These are phyloP conservation scores for Chrysoporthe austroafricana DNA, from an alignment of 2,329 filamentous ascomycete genomes.

Conservation along the genomic window DNA sequence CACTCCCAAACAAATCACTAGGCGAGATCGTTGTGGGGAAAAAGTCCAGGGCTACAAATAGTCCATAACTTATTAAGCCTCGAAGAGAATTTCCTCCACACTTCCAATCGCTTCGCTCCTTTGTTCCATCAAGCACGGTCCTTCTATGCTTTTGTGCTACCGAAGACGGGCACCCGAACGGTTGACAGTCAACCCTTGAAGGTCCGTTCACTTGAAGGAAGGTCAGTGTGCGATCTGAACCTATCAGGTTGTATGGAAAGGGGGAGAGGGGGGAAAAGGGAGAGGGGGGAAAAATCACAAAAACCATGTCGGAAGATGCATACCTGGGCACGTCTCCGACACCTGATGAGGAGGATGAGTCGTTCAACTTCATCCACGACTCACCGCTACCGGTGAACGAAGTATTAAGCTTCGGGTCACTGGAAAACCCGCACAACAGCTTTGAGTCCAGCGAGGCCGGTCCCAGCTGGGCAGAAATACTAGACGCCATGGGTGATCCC, in stretches of 20 bases:
- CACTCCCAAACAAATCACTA: background rate
- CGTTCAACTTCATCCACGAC: background rate
- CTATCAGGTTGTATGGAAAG: background rate
- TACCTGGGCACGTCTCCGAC: background rate
- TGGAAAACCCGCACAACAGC: background rate
- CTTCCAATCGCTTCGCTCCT: background rate
- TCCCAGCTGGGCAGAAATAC: background rate
- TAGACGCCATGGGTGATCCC: background rate
- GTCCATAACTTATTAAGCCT: background rate
- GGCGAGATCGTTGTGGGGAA: background rate
- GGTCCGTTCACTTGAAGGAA: background rate
- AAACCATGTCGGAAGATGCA: background rate
- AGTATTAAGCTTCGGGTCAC: background rate
- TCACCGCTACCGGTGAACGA: background rate
- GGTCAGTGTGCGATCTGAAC: background rate
- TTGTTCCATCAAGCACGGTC: slow-evolving; percentile 2
- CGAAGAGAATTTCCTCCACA: background rate
- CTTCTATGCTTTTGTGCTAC: background rate
- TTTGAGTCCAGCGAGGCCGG: background rate
- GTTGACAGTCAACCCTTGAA: slow-evolving; percentile 2
- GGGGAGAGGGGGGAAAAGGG: background rate
- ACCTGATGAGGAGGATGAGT: slow-evolving; percentile 3
- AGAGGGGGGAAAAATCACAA: too few species aligned
- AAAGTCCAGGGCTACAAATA: background rate
- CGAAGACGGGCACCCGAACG: background rate